Base-by-base conservation (phyloP, 345 rosid genomes). In the Ricinus communis region DNA sequence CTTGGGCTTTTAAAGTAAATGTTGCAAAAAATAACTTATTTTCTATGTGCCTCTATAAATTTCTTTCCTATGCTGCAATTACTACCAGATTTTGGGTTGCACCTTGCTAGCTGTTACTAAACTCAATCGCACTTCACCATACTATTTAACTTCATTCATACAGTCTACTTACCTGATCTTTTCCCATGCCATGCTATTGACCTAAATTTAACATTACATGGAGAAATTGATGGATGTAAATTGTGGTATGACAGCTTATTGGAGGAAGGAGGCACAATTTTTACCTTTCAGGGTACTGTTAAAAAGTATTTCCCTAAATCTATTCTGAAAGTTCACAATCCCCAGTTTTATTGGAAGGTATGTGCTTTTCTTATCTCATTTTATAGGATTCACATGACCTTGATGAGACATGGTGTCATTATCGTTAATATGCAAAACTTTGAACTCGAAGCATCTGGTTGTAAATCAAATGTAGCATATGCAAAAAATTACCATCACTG, bases 291-390 rank as follows among this genome's bases (percentile, higher is more conserved):
- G 21, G 97, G 93, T 74, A 72, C 81, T 21, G 57, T 55, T 33
- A 66, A 76, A 71, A 82, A 75, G 40, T 72, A n/a, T n/a, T n/a
- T n/a, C n/a, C n/a, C 82, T 62, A 86, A 81, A 74, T 70, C 83
- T 73, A 74, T 77, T 43, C 71, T 94, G 79, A 90, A 77, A 77
- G 81, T 94, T 72, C 93, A 91, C 81, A 85, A 71, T 81, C 93
- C 97, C 52, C 91, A 82, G 63, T 90, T 94, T 82, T 91, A 94
- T 79, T 91, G 97, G 93, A 94, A 94, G 97, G 99, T 91, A 30
- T 43, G 16, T 31, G 11, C 43, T 58, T 62, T 31, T n/a, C 19
- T 7, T 54, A 19, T 51, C 21, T 54, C 4, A 24, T 45, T 66
- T n/a, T 16, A 1, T 31, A 9, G 16, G 16, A 22, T 18, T 57